phyloP scores from a whole-genome alignment of 371 early-diverging fungal genomes.

The Chytridiales sp. region DNA sequence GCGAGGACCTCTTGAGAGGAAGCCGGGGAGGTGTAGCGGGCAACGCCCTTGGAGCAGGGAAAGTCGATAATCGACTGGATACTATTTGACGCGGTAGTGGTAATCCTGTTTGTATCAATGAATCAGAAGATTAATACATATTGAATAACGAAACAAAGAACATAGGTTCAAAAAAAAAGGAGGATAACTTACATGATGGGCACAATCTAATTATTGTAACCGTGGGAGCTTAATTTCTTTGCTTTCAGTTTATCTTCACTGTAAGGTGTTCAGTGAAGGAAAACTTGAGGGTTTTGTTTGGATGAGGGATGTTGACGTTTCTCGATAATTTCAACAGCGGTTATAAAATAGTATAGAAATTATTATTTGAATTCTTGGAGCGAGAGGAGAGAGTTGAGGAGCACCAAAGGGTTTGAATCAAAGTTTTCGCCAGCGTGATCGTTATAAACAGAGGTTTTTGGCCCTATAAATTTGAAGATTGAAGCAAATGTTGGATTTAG shows the following conservation, averaged over 20 bases:
- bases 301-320: neutral
- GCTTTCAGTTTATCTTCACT: too few species aligned
- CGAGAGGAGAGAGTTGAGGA: conserved; percentile 31
- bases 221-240: neutral
- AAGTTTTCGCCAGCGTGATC: conserved; percentile 22
- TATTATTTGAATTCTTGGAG: conserved; percentile 17
- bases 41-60: neutral
- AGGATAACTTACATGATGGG: neutral
- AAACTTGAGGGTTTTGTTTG: neutral
- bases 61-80: neutral
- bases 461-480: too few species aligned
- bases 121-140: neutral
- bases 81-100: neutral
- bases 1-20: conserved; percentile 23
- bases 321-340: neutral
- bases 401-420: conserved; percentile 32
- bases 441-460: neutral
- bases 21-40: conserved; percentile 2
- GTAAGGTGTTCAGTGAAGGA: too few species aligned
- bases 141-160: neutral
- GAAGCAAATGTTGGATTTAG: too few species aligned
- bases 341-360: conserved; percentile 12
- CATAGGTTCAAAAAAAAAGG: too few species aligned
- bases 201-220: neutral
- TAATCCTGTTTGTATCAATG: neutral